Conservation (phyloP, 345 rosid genomes). For the Adansonia digitata region DNA sequence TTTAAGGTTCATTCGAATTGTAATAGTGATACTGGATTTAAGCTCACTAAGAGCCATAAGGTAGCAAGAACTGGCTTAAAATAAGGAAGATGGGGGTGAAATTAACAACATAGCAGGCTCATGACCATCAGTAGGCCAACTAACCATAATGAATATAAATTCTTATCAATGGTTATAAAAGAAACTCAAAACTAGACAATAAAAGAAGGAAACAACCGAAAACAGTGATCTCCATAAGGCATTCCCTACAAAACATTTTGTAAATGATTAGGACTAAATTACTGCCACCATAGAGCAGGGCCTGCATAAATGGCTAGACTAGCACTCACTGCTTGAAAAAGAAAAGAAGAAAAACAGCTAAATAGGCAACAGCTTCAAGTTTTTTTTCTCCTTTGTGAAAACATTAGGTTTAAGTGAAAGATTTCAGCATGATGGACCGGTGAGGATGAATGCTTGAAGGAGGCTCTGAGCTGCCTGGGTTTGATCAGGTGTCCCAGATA, state of each 20-base stretch:
- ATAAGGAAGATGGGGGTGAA: not conserved
- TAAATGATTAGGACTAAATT: not conserved
- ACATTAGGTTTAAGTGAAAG: not conserved
- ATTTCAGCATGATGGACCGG: conserved; percentile 45
- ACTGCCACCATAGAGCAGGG: not conserved
- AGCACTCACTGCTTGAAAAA: conserved; percentile 1
- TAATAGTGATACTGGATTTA: not conserved
- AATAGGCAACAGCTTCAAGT: conserved; percentile 2
- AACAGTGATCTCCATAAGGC: not conserved
- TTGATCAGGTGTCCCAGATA: conserved; percentile 94
- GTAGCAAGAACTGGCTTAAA: not conserved
- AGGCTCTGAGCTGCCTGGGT: conserved; percentile 95
- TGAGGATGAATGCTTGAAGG: conserved; percentile 87
- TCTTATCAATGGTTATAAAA: not conserved
- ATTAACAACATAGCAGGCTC: not conserved
- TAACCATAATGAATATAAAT: not conserved
- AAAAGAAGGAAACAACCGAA: not conserved
- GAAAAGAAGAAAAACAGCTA: not conserved
- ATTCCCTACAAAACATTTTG: not conserved
- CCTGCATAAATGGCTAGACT: conserved; percentile 7
- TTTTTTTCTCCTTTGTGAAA: conserved; percentile 14
- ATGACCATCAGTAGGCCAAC: not conserved
- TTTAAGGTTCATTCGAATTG: not conserved
- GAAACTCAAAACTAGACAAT: not conserved
- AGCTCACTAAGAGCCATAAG: not conserved